phyloP scores from a whole-genome alignment of 139 green algal species.

The Tetradesmus lagerheimii region DNA sequence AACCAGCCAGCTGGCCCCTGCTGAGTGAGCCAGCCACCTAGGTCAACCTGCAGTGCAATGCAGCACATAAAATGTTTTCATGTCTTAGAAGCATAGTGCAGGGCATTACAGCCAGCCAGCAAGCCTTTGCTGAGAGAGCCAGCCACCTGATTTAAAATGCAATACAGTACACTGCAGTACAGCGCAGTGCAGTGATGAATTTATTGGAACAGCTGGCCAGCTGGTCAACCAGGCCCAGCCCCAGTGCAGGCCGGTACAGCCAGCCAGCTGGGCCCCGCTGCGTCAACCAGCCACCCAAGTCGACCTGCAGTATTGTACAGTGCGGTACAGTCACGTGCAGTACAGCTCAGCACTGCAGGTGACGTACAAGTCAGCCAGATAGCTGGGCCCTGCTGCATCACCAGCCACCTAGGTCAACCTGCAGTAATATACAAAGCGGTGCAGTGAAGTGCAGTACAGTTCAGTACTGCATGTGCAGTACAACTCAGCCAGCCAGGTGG shows the following conservation, averaged over 20 bases:
- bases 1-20: neutral
- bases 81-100: neutral
- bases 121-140: neutral
- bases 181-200: neutral
- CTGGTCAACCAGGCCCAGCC: too few species aligned
- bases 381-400: too few species aligned
- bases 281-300: conserved; percentile 7
- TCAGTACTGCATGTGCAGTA: neutral
- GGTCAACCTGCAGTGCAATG: conserved; percentile 29
- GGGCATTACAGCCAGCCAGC: neutral
- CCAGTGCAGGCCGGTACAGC: neutral
- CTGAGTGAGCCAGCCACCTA: conserved; percentile 22
- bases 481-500: neutral
- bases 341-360: too few species aligned
- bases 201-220: too few species aligned
- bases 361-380: too few species aligned
- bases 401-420: too few species aligned
- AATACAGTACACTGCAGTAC: neutral
- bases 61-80: neutral
- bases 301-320: too few species aligned
- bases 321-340: too few species aligned
- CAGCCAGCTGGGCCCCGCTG: neutral
- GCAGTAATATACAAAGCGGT: too few species aligned
- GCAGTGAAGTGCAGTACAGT: neutral
- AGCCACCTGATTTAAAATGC: conserved; percentile 20